Evolutionary conservation across 2,329 filamentous ascomycete species (phyloP), one percentile per base, ranked within the genome.

Genomic region (Rosellinia necatrix): DNA sequence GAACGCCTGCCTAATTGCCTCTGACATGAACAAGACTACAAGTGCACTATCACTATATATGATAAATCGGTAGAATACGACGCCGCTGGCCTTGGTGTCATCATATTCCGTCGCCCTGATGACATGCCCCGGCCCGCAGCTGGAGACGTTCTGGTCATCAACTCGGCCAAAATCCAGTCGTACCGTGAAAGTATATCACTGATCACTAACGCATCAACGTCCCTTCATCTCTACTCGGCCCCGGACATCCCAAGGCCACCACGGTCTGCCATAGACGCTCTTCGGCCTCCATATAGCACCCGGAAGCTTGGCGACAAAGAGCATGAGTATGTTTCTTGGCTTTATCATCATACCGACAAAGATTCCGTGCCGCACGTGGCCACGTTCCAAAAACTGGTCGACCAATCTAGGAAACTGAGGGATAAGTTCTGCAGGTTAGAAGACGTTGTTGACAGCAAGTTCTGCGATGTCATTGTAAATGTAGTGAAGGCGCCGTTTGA

Each of bases 401-500:
- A 66, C 0, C 70, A 70, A 34, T 80, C 82, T 0, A 59, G 69
- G 32, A 79, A 78, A 38, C 37, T 76, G 41, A 79, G 73, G 40
- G 67, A 81, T 8, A 91, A 88, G 67, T 88, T 87, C 65, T 76
- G 76, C 30, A 74, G 87, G 15, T 79, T 97, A 49, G 78, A 87
- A 61, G 83, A 92, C 63, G 73, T 91, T 1, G 66, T 74, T 2
- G 73, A 80, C 0, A 70, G 72, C 12, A 76, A 65, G 0, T 96
- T 87, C 67, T 84, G 81, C 64, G 85, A 96, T 68, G 68, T 96
- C 1, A 76, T 90, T 15, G 91, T 83, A 1, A 82, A 92, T 67
- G 83, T 96, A 2, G 81, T 92, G 42, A 77, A 71, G 41, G 72
- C 76, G 2, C 80, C 81, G 0, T 78, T 71, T 38, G 73, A 77